A percentile compares a stretch with the other conserved stretches of the same genome.
These are phyloP conservation scores for Penicillium daleae DNA, from an alignment of 495 filamentous ascomycete genomes.

Conservation along the genomic window DNA sequence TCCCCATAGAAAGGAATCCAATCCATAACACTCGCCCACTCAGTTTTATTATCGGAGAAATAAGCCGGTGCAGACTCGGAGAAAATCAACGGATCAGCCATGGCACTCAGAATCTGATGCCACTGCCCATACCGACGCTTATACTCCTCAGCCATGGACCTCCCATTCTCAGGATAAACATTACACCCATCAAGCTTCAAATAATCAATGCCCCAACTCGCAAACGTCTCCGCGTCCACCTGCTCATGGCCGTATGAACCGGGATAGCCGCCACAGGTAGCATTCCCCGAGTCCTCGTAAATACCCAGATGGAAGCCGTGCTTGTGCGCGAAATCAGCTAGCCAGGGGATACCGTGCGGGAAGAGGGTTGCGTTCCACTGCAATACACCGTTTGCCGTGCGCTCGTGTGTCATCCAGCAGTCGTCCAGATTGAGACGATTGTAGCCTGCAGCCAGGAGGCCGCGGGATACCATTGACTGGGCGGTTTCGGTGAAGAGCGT, in stretches of 20 bases:
- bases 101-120: conserved; percentile 37
- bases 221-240: conserved; percentile 42
- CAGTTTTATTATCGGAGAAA: conserved; percentile 40
- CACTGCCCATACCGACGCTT: conserved; percentile 36
- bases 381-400: conserved; percentile 36
- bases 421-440: conserved; percentile 48
- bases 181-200: conserved; percentile 49
- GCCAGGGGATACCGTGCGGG: conserved; percentile 46
- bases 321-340: conserved; percentile 35
- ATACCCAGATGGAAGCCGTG: conserved; percentile 45
- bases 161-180: conserved; percentile 31
- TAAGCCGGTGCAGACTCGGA: conserved; percentile 49
- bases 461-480: conserved; percentile 40
- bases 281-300: conserved; percentile 46
- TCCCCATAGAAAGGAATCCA: conserved; percentile 44
- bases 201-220: conserved; percentile 48
- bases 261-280: conserved; percentile 45
- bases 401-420: conserved; percentile 43
- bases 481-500: conserved; percentile 46
- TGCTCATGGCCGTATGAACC: conserved; percentile 43
- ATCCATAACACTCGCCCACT: conserved; percentile 47
- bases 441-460: conserved; percentile 44
- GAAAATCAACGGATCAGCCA: conserved; percentile 44
- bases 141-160: conserved; percentile 36
- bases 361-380: conserved; percentile 43